Conservation (phyloP, 306 rosid species). For the Vigna nakashimae region DNA sequence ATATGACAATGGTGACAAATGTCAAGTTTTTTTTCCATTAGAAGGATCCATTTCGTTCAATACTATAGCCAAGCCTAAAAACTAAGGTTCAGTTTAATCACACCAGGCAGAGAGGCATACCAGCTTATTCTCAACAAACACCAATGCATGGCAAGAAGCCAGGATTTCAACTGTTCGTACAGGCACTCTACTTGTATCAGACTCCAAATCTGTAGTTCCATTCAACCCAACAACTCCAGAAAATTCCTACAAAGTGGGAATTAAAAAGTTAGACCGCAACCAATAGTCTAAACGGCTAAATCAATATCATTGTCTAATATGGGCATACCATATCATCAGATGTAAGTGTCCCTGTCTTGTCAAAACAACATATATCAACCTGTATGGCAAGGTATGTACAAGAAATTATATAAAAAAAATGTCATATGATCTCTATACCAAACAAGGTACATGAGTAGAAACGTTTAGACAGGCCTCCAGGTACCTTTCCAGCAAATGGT, state of each 20-base stretch:
- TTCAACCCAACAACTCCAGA: conserved; percentile 84
- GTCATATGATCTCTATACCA: conserved; percentile 21
- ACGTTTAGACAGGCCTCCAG: conserved; percentile 34
- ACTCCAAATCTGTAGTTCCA: conserved; percentile 67
- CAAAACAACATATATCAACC: conserved; percentile 99
- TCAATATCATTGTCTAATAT: conserved; percentile 17
- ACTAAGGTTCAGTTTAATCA: conserved; percentile 25
- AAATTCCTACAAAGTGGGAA: conserved; percentile 70
- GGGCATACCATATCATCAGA: conserved; percentile 96
- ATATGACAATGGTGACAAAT: neutral
- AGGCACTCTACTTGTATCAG: conserved; percentile 75
- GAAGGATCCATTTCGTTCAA: neutral
- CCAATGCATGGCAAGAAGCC: conserved; percentile 99
- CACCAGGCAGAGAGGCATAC: conserved; percentile 52
- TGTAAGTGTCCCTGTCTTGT: conserved; percentile 99
- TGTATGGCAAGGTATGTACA: conserved; percentile 50
- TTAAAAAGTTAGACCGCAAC: conserved; percentile 32
- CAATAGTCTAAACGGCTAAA: conserved; percentile 26
- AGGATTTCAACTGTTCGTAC: conserved; percentile 81
- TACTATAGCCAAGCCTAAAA: conserved; percentile 14
- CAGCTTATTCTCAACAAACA: conserved; percentile 97
- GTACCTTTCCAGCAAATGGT: conserved; percentile 99
- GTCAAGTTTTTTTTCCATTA: neutral
- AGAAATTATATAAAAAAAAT: conserved; percentile 25
- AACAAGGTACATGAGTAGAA: conserved; percentile 28